Base-by-base conservation (phyloP, 73 alveolate species). In the Uronychia binucleata region DNA sequence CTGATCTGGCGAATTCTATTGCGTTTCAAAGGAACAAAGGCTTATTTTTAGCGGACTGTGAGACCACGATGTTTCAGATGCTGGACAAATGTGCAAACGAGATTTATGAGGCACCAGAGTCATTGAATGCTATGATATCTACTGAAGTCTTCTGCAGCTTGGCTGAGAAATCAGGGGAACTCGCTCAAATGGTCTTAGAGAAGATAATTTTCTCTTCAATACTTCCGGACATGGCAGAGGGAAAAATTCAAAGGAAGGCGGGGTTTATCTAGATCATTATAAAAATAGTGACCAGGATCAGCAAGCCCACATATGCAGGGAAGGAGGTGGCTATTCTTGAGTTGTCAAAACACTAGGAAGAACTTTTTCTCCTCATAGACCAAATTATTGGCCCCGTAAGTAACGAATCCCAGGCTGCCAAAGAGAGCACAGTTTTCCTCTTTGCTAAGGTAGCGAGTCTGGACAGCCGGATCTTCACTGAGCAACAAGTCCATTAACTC, bases 31-130 rank as follows among this genome's bases (percentile, higher is more conserved):
- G 58, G 30, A 58, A 26, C n/a, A 57, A 30, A 27, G 79, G 34
- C 31, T 75, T 33, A 1, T 79, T 27, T 58, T 77, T 33, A 8
- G 34, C 86, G 13, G 58, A 28, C 28, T 28, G 77, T 26, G 86
- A 79, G 28, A 35, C 28, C 27, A 75, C 58, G 0, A 57, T 79
- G n/a, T 67, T 46, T 0, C 91, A 83, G 11, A 79, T 83, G 46
- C 33, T 88, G 1, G 83, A 88, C 30, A 75, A 77, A 57, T 88
- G 94, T 31, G 26, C 26, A 29, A 30, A 77, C n/a, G 89, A 83
- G 31, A 57, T 88, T 0, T 31, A 77, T 59, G 81, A 88, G 28
- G 80, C 84, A 31, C 94, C 94, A 31, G 94, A 82, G 27, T 83
- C 94, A 29, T 35, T 88, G 58, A 83, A 75, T 26, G 90, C 88